Evolutionary conservation across 2,329 filamentous ascomycete genomes (phyloP).

Genomic region (Calonectria ilicicola): DNA sequence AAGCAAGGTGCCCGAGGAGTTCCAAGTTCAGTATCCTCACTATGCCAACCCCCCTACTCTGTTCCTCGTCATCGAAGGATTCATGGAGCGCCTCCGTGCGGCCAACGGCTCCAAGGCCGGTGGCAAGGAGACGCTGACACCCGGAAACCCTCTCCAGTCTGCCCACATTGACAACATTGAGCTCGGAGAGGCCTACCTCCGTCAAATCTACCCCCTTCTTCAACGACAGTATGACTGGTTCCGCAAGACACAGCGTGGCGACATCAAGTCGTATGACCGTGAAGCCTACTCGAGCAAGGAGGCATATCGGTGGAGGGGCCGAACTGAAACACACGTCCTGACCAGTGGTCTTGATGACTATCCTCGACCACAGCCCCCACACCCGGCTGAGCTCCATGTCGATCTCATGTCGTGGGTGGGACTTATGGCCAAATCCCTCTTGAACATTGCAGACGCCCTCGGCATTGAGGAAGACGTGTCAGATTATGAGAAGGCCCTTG

Average conservation of each 20-base stretch:
- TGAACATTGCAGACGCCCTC: conserved; percentile 82
- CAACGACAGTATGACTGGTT: conserved; percentile 96
- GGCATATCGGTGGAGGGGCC: conserved; percentile 94
- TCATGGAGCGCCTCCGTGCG: conserved; percentile 81
- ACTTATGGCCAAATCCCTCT: conserved; percentile 91
- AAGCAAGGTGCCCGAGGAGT: conserved; percentile 93
- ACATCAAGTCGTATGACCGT: conserved; percentile 91
- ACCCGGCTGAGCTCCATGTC: conserved; percentile 94
- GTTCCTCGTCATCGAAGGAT: conserved; percentile 87
- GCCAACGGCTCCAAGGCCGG: conserved; percentile 60
- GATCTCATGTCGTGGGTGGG: conserved; percentile 98
- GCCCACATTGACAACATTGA: conserved; percentile 76
- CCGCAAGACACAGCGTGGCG: conserved; percentile 88
- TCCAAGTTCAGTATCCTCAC: conserved; percentile 95
- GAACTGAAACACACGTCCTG: conserved; percentile 86
- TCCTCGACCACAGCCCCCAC: conserved; percentile 90
- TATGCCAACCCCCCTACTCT: conserved; percentile 97
- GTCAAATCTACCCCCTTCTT: conserved; percentile 85
- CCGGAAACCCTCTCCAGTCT: conserved; percentile 65
- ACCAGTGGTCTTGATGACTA: conserved; percentile 98
- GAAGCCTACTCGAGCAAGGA: conserved; percentile 90
- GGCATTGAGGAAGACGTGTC: conserved; percentile 80
- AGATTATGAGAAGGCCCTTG: conserved; percentile 77
- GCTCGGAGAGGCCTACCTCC: conserved; percentile 77
- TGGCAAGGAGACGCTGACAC: conserved; percentile 57